Evolutionary conservation across 345 rosid species (phyloP).

Genomic region (Pugionium dolabratum): DNA sequence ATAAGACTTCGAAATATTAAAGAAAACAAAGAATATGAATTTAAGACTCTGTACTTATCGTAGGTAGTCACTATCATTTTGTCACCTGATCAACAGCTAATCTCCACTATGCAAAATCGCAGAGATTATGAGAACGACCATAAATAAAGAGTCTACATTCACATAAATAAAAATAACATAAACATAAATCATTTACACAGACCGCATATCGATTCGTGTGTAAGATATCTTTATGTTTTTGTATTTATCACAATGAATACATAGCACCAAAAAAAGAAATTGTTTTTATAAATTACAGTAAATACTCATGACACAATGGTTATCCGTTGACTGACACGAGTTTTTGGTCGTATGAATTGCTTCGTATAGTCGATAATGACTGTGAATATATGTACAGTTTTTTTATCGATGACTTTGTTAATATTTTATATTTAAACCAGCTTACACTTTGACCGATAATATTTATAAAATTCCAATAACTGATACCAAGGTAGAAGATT

Average conservation of each 20-base stretch:
- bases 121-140: conserved; percentile 5
- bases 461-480: too few relatives aligned
- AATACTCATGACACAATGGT: background rate
- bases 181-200: conserved; percentile 7
- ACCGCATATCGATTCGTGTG: background rate
- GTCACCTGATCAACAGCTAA: conserved; percentile 22
- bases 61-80: conserved; percentile 26
- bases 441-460: too few relatives aligned
- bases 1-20: background rate
- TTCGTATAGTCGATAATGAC: too few relatives aligned
- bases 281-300: background rate
- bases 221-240: too few relatives aligned
- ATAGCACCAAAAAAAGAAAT: too few relatives aligned
- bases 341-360: too few relatives aligned
- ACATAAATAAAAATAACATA: conserved; percentile 11
- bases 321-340: background rate
- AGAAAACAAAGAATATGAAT: background rate
- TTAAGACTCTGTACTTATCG: background rate
- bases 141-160: conserved; percentile 15
- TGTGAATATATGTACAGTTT: too few relatives aligned
- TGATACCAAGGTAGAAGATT: too few relatives aligned
- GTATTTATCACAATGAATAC: too few relatives aligned
- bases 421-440: too few relatives aligned
- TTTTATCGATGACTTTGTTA: too few relatives aligned
- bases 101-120: background rate